Evolutionary conservation across 2,329 filamentous ascomycete species (phyloP).

Genomic region (Xylaria sp.): DNA sequence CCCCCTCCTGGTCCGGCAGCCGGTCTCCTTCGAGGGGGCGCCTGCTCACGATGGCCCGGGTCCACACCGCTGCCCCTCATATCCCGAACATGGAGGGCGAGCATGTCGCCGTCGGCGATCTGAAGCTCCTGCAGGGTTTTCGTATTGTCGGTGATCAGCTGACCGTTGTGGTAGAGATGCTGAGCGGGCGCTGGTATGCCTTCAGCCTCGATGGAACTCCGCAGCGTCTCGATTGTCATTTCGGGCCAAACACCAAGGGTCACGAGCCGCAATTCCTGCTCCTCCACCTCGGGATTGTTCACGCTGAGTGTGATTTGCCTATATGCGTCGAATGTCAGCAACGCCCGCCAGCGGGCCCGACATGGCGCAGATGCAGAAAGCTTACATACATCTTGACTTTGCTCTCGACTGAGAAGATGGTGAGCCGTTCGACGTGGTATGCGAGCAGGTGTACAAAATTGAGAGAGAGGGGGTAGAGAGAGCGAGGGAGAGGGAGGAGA

Average conservation of each 20-base stretch:
- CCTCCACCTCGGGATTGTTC: conserved; percentile 71
- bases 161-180: conserved; percentile 90
- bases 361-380: not conserved
- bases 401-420: not conserved
- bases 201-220: conserved; percentile 88
- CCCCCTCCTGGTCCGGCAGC: conserved; percentile 26
- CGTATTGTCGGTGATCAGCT: conserved; percentile 78
- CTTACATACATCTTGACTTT: conserved; percentile 39
- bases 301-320: conserved; percentile 82
- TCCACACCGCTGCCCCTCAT: conserved; percentile 61
- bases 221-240: conserved; percentile 84
- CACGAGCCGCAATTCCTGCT: conserved; percentile 70
- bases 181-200: conserved; percentile 77
- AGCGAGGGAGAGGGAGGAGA: not conserved
- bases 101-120: conserved; percentile 90
- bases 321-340: conserved; percentile 31
- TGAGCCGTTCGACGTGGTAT: not conserved
- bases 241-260: conserved; percentile 75
- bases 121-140: conserved; percentile 85
- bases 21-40: conserved; percentile 49
- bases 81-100: conserved; percentile 82
- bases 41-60: conserved; percentile 51
- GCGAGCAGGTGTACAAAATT: not conserved
- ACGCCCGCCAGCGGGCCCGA: conserved; percentile 11
- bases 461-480: not conserved